Evolutionary conservation across 768 basidiomycete genomes (phyloP).

Genomic region (Lactarius hengduanensis): DNA sequence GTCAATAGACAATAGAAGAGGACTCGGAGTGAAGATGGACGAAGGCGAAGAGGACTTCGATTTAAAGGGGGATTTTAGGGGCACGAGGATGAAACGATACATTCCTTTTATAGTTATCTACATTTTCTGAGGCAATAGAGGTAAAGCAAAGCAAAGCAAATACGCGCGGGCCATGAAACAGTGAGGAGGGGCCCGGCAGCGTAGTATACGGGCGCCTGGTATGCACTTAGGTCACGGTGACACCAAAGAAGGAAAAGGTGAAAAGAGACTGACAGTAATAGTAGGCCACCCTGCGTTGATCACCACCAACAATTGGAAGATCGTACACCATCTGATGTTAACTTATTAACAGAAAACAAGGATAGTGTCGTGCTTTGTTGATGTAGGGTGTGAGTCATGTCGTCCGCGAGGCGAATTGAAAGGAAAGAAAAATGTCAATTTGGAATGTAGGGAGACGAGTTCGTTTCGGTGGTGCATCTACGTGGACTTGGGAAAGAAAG

Average conservation of each 20-base stretch:
- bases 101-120: too few relatives aligned
- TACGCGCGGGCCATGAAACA: too few relatives aligned
- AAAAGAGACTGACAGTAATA: constrained; percentile 42
- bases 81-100: too few relatives aligned
- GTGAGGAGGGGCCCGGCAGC: too few relatives aligned
- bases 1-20: too few relatives aligned
- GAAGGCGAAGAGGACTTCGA: too few relatives aligned
- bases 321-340: constrained; percentile 41
- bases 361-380: constrained; percentile 38
- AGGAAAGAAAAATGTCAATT: not conserved
- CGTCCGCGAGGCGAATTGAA: not conserved
- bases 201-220: constrained; percentile 48
- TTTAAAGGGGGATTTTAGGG: too few relatives aligned
- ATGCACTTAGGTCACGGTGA: not conserved
- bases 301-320: constrained; percentile 43
- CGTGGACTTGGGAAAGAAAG: not conserved
- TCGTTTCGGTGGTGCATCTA: not conserved
- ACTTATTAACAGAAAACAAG: not conserved
- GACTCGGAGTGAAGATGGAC: too few relatives aligned
- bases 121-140: too few relatives aligned
- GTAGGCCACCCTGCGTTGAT: constrained; percentile 45
- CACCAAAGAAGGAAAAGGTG: not conserved
- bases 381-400: constrained; percentile 45
- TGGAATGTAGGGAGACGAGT: not conserved
- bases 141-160: too few relatives aligned